These are phyloP conservation scores for Populus hybrid DNA, from an alignment of 441 rosid species.

Conservation along the genomic window DNA sequence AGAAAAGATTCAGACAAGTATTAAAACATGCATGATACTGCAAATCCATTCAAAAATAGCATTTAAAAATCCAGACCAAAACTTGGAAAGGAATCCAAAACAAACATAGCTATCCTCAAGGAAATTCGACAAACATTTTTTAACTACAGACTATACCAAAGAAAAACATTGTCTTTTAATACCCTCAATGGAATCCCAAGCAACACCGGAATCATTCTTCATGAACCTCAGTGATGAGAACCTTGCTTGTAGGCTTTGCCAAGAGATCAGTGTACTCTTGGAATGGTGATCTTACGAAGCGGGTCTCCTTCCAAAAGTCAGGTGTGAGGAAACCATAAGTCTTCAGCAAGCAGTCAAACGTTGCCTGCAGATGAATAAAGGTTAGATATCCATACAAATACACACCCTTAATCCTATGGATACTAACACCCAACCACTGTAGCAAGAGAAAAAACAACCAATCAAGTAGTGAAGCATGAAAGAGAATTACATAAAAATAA, in stretches of 20 bases:
- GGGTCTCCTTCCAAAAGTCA: slow-evolving; percentile 4
- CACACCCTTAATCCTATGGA: not conserved
- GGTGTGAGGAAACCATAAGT: slow-evolving; percentile 2
- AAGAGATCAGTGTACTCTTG: not conserved
- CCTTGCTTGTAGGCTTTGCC: not conserved
- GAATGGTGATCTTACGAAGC: not conserved
- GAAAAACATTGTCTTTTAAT: not conserved
- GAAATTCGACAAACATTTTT: not conserved
- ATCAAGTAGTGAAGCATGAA: not conserved
- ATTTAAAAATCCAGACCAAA: not conserved
- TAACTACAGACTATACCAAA: not conserved
- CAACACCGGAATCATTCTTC: not conserved
- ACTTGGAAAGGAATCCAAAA: not conserved
- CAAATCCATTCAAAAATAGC: not conserved
- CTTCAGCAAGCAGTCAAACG: slow-evolving; percentile 3
- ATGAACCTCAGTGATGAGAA: not conserved
- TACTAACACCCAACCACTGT: not conserved
- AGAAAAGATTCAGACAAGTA: not conserved
- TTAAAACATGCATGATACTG: not conserved
- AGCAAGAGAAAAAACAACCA: not conserved
- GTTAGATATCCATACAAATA: not conserved
- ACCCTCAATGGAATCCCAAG: not conserved
- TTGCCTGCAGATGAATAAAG: not conserved
- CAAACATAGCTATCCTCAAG: not conserved
- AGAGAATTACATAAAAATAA: too few species aligned